Evolutionary conservation across 768 basidiomycete genomes (phyloP).

Genomic region (Terana coerulea): DNA sequence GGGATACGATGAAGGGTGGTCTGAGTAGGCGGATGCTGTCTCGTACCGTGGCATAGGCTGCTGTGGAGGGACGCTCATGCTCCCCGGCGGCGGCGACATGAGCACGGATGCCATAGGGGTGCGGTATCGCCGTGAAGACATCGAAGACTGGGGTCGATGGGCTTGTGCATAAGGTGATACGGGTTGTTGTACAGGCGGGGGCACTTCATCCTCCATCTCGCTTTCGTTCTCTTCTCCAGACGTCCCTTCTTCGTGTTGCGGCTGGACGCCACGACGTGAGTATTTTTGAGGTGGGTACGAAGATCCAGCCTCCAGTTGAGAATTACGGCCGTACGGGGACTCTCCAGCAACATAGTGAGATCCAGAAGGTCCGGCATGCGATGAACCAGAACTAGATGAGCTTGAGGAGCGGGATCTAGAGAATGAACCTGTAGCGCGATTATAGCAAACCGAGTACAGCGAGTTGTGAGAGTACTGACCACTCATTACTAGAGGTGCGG

Average conservation of each 20-base stretch:
- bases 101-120: conserved; percentile 68
- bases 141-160: conserved; percentile 70
- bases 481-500: conserved; percentile 59
- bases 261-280: conserved; percentile 12
- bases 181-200: conserved; percentile 24
- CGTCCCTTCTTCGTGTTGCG: conserved; percentile 17
- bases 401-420: conserved; percentile 53
- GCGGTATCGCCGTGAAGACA: conserved; percentile 74
- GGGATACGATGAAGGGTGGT: conserved; percentile 36
- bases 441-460: background rate
- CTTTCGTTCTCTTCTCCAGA: conserved; percentile 45
- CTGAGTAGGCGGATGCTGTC: conserved; percentile 69
- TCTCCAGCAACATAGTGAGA: conserved; percentile 14
- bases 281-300: conserved; percentile 18
- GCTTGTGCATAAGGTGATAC: conserved; percentile 26
- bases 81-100: conserved; percentile 42
- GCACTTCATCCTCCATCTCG: conserved; percentile 51
- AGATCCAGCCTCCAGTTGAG: background rate
- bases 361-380: conserved; percentile 34
- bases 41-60: conserved; percentile 73
- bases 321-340: conserved; percentile 11
- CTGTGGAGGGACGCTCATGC: conserved; percentile 45
- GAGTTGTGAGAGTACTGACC: conserved; percentile 38
- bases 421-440: conserved; percentile 28
- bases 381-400: conserved; percentile 62